Base-by-base conservation (phyloP, 148 eudicot species). In the Arctostaphylos glauca region DNA sequence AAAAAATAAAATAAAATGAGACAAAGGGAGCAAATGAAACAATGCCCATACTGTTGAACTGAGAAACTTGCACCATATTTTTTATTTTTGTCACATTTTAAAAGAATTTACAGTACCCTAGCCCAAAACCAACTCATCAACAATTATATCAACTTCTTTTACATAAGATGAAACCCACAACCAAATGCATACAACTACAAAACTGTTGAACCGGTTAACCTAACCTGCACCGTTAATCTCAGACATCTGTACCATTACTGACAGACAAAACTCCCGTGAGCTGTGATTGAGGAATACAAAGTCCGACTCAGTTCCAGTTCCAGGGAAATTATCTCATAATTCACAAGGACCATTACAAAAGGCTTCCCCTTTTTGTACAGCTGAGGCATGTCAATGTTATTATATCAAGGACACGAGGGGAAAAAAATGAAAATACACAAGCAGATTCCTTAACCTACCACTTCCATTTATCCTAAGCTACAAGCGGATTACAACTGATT, bases 321-420 rank as follows among this genome's bases (percentile, higher is more conserved):
- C 50, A 38, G 44, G 43, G 71, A 9, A 73, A 41, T 48, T 54
- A 23, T 46, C 49, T 47, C 25, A 31, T 31, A 82, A 19, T 76
- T 38, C 82, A 80, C 88, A 87, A 31, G 38, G 38, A 31, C 38
- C 55, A 14, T 72, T 76, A 66, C 74, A 79, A 79, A 71, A 83
- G 82, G 79, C 80, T 80, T 59, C 77, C 71, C 72, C 78, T 76
- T 76, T 47, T 23, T 18, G 38, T 38, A 79, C 59, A 38, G 43
- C 49, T 25, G 72, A 67, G 80, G 67, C 58, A 83, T 43, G 78
- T 79, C 48, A 46, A 50, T 53, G 50, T 81, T 68, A n/a, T 81
- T 68, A n/a, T 56, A 67, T 70, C 79, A 80, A 80, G 59, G 77
- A 44, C 75, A 44, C 6, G 48, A 79, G 48, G 74, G 62, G 47